Evolutionary conservation across 306 rosid species (phyloP), one percentile per base, ranked within the genome.

Genomic region (Crataegus laevigata): DNA sequence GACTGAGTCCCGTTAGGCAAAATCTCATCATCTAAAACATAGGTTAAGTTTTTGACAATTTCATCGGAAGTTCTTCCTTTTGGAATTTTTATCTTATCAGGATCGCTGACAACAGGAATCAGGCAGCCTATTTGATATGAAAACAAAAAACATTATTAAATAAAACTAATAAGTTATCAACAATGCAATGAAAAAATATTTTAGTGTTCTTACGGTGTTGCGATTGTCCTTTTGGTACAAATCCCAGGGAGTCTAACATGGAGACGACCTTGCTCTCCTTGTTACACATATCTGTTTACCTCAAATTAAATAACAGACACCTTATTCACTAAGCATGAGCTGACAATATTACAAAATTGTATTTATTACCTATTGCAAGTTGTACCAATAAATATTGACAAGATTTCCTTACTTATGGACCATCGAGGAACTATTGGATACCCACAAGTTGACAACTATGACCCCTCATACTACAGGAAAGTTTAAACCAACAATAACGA

Each of bases 231-330:
- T 83, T 91, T 22, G 88, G 52, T 68, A 87, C 86, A 36, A 96
- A 66, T 66, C 99, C 97, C 82, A 85, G 85, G 14, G 86, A 85
- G 84, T 77, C 90, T 82, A 93, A 83, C 83, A 92, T 81, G 74
- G 85, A 77, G 82, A 84, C 88, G 58, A 92, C 92, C 82, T 85
- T 87, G 88, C 99, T 89, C 25, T 92, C 90, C 85, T 90, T 92
- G 87, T 92, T 94, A 82, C 99, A 94, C 51, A 89, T 89, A 22
- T 11, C 15, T 8, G 30, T 71, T 21, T 22, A 5, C 1, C 4
- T 26, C 34, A 32, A 32, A 25, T 71, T 55, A n/a, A 38, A 71
- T 54, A n/a, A 32, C 26, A 80, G 47, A 69, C 2, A 45, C 50
- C 40, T 34, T 10, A 32, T 60, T 52, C 43, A 47, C 57, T 4